Conservation (phyloP, 352 stramenopile species). For the Bremia lactucae region DNA sequence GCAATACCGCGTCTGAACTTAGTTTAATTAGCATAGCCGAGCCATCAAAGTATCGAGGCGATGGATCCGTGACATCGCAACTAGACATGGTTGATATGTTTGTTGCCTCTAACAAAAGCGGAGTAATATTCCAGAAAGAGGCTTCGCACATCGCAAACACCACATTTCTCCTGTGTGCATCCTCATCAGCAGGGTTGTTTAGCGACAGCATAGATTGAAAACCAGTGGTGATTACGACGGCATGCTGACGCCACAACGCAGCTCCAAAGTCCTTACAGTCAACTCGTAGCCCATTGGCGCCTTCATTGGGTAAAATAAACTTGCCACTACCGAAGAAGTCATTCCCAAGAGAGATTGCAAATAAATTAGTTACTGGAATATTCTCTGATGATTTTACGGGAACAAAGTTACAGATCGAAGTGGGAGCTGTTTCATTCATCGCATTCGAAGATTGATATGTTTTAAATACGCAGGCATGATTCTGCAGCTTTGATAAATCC, state of each 20-base stretch:
- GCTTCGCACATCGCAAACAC: conserved; percentile 57
- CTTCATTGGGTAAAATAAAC: conserved; percentile 26
- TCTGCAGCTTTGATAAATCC: conserved; percentile 58
- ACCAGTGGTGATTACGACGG: conserved; percentile 25
- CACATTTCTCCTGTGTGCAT: conserved; percentile 16
- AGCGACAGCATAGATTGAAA: conserved; percentile 46
- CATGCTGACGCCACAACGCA: conserved; percentile 45
- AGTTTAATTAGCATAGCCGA: conserved; percentile 37
- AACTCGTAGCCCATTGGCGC: conserved; percentile 17
- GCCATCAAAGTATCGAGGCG: conserved; percentile 13
- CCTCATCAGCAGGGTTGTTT: too few species aligned
- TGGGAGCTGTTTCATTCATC: conserved; percentile 12
- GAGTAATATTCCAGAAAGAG: conserved; percentile 58
- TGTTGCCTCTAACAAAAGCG: conserved; percentile 39
- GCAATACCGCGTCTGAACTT: conserved; percentile 8
- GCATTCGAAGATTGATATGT: conserved; percentile 22
- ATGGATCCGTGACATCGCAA: conserved; percentile 3
- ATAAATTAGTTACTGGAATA: conserved; percentile 33
- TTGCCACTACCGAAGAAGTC: conserved; percentile 34
- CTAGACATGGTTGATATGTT: conserved; percentile 17
- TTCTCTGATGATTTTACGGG: conserved; percentile 14
- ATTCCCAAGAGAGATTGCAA: conserved; percentile 24
- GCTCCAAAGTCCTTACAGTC: conserved; percentile 17
- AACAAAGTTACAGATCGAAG: conserved; percentile 18
- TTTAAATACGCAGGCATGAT: conserved; percentile 57